Percentiles rank a stretch among this genome's conserved stretches.
These are phyloP conservation scores for Venturia aucupariae DNA, from an alignment of 2,329 filamentous ascomycete species.

Conservation along the genomic window DNA sequence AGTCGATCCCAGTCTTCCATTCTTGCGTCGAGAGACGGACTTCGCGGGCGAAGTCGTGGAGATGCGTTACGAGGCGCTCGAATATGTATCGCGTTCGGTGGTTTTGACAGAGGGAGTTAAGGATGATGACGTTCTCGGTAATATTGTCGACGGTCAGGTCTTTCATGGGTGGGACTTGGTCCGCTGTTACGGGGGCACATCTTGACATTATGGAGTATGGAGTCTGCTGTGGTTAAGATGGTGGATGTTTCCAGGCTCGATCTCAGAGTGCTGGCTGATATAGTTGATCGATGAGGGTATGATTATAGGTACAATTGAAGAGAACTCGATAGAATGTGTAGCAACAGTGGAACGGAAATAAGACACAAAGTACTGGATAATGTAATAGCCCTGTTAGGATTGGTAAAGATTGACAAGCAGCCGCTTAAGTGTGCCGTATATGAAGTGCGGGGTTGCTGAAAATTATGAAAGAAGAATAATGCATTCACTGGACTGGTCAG, in stretches of 20 bases:
- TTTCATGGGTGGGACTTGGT: slow-evolving; percentile 45
- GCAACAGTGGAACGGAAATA: neutral
- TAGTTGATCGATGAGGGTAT: too few species aligned
- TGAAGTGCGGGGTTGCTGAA: neutral
- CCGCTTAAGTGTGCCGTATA: neutral
- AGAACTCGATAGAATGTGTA: neutral
- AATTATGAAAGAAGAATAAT: too few species aligned
- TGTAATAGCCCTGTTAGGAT: neutral
- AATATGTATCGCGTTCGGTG: slow-evolving; percentile 62
- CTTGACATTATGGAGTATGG: neutral
- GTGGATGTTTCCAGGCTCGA: neutral
- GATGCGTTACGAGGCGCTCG: slow-evolving; percentile 62
- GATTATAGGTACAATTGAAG: too few species aligned
- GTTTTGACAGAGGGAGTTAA: slow-evolving; percentile 62
- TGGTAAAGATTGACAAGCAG: neutral
- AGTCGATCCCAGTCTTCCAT: slow-evolving; percentile 67
- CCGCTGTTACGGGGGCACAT: slow-evolving; percentile 14
- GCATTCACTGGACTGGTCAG: neutral
- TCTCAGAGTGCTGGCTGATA: too few species aligned
- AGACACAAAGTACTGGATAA: neutral
- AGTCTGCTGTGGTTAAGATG: neutral
- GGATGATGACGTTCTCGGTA: slow-evolving; percentile 63
- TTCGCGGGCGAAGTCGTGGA: slow-evolving; percentile 76
- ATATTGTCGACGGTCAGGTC: slow-evolving; percentile 73
- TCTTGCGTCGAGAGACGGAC: slow-evolving; percentile 66